phyloP scores from a whole-genome alignment of 441 rosid genomes.

The Syzygium malaccense region DNA sequence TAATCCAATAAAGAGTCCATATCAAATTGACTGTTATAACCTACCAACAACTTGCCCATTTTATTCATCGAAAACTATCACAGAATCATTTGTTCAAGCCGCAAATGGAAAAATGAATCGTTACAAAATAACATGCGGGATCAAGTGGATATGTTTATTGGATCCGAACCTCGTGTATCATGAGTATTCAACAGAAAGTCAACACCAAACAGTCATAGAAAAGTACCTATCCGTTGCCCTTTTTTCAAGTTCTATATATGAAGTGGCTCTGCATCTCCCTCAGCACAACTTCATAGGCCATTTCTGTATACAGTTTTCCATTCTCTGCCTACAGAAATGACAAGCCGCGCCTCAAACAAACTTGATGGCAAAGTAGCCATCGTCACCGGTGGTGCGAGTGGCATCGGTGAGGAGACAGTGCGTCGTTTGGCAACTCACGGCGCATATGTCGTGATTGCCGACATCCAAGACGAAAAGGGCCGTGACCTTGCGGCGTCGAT shows the following conservation, averaged over 20 bases:
- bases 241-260: not conserved
- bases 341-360: not conserved
- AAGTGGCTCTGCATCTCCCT: not conserved
- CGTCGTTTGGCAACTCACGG: slow-evolving; percentile 2
- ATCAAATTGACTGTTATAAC: too few relatives aligned
- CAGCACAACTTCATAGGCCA: not conserved
- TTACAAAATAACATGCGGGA: too few relatives aligned
- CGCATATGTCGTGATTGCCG: slow-evolving; percentile 6
- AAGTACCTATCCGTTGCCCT: not conserved
- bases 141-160: too few relatives aligned
- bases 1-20: too few relatives aligned
- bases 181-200: too few relatives aligned
- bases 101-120: too few relatives aligned
- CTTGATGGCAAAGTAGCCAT: slow-evolving; percentile 22
- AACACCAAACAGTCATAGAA: not conserved
- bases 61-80: too few relatives aligned
- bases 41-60: too few relatives aligned
- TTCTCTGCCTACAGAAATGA: not conserved
- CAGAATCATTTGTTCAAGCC: too few relatives aligned
- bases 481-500: not conserved
- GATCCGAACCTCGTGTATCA: not conserved
- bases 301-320: not conserved
- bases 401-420: slow-evolving; percentile 6
- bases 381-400: slow-evolving; percentile 8
- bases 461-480: slow-evolving; percentile 13